Evolutionary conservation across 371 early-diverging fungal species (phyloP).

Genomic region (Basidiobolus meristosporus): DNA sequence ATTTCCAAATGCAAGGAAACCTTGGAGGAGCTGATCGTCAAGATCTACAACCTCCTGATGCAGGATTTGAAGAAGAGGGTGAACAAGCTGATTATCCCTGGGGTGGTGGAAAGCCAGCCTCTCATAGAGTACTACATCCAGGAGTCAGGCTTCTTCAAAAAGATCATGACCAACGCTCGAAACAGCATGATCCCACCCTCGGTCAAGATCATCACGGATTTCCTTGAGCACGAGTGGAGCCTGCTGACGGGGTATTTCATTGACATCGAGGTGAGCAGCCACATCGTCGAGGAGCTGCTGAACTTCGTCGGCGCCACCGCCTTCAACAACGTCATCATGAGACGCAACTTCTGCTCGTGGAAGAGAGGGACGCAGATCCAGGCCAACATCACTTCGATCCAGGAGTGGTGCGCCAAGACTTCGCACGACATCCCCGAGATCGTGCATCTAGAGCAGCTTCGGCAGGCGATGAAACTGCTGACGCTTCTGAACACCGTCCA

Average conservation of each 20-base stretch:
- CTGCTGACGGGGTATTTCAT: slow-evolving; percentile 90
- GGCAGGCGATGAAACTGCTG: slow-evolving; percentile 87
- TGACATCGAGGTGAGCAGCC: slow-evolving; percentile 42
- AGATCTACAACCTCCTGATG: too few relatives aligned
- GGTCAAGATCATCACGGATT: too few relatives aligned
- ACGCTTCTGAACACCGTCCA: slow-evolving; percentile 76
- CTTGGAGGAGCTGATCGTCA: too few relatives aligned
- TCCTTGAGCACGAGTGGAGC: slow-evolving; percentile 76
- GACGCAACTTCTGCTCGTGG: slow-evolving; percentile 67
- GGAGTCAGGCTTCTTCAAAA: slow-evolving; percentile 73
- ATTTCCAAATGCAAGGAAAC: too few relatives aligned
- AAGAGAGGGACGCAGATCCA: slow-evolving; percentile 93
- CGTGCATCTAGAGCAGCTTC: slow-evolving; percentile 81
- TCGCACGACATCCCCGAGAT: slow-evolving; percentile 65
- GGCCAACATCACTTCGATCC: slow-evolving; percentile 86
- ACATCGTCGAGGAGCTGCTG: slow-evolving; percentile 45
- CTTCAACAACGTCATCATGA: slow-evolving; percentile 90
- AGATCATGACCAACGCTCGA: slow-evolving; percentile 66
- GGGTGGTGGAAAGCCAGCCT: slow-evolving; percentile 79
- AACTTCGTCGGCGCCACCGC: slow-evolving; percentile 79
- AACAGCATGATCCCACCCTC: slow-evolving; percentile 80
- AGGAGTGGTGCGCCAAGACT: slow-evolving; percentile 97
- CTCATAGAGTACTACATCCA: slow-evolving; percentile 78
- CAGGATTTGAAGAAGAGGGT: slow-evolving; percentile 84
- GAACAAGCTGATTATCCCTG: slow-evolving; percentile 82